Conservation (phyloP, 1,284 basidiomycete species). For the Caloboletus firmus region DNA sequence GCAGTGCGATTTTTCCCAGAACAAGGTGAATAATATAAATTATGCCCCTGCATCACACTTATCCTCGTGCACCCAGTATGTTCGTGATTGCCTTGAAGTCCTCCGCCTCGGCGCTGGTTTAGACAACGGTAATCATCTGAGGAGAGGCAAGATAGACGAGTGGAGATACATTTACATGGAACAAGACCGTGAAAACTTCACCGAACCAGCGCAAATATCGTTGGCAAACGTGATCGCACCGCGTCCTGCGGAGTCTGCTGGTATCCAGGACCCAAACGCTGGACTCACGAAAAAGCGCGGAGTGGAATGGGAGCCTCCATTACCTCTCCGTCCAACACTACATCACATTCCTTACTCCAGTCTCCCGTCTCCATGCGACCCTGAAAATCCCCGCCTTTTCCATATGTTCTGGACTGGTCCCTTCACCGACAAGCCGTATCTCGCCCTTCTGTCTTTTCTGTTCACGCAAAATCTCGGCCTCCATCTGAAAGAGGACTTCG, state of each 20-base stretch:
- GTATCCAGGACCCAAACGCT: conserved; percentile 38
- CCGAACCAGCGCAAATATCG: conserved; percentile 32
- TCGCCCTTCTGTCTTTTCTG: conserved; percentile 70
- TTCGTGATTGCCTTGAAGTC: conserved; percentile 76
- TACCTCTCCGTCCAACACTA: conserved; percentile 39
- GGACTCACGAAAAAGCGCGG: conserved; percentile 46
- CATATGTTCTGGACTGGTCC: conserved; percentile 83
- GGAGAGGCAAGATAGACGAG: conserved; percentile 56
- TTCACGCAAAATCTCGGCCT: conserved; percentile 77
- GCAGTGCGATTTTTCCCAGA: conserved; percentile 81
- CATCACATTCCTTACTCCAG: conserved; percentile 42
- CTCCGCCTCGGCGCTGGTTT: conserved; percentile 65
- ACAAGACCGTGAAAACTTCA: conserved; percentile 44
- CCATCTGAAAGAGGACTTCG: conserved; percentile 43
- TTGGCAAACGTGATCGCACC: conserved; percentile 32
- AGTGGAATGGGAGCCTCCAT: conserved; percentile 44
- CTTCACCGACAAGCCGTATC: conserved; percentile 79
- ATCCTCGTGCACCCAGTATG: conserved; percentile 50
- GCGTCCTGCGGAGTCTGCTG: conserved; percentile 27
- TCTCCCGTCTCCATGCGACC: conserved; percentile 52
- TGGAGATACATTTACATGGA: conserved; percentile 71
- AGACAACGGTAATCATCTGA: conserved; percentile 57
- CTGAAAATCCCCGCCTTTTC: conserved; percentile 66
- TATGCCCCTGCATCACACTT: conserved; percentile 5
- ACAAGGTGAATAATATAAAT: conserved; percentile 56